Base-by-base conservation (phyloP, 179 eudicot genomes). In the Beta lomatogona region DNA sequence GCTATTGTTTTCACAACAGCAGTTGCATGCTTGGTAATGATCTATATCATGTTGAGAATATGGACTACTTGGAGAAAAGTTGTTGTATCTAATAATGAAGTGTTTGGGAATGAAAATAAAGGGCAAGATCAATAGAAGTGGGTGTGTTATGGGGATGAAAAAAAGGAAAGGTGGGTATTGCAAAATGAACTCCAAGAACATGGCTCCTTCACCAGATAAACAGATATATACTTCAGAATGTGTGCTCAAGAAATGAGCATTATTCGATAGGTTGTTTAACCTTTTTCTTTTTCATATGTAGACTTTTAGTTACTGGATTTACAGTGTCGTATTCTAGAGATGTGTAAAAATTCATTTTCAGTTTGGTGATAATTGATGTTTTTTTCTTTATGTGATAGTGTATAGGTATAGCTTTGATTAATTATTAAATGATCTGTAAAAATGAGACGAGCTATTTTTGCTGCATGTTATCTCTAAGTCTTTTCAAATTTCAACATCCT, bases 21-120 rank as follows among this genome's bases (percentile, higher is more conserved):
- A 28, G 86, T 93, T 64, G 82, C 93, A 54, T 93, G 97, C 83
- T 76, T 93, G 85, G 84, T 83, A 41, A 76, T 95, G 92, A 73
- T 95, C 13, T 95, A 95, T 55, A 75, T 87, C 18, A 95, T 95
- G 97, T 63, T 92, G 52, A 92, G 97, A 84, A 93, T 95, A 46
- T 95, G 98, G 98, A 89, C 85, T 83, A 86, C 90, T 73, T 95
- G 98, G 97, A 91, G 91, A 80, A 86, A 80, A 58, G 93, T 89
- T 44, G 82, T 91, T 78, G 82, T 95, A 77, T 87, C 94, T 9
- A 93, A 84, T 75, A 90, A 94, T 21, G 98, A 88, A 22, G 88
- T 59, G 1, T 25, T 69, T 53, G 83, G 74, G 41, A 15, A 61
- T 73, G 89, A 89, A 59, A 71, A 66, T 46, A 83, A 86, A 53